Evolutionary conservation across 805 yeast genomes (phyloP).

Genomic region (Myxozyma sirexii): DNA sequence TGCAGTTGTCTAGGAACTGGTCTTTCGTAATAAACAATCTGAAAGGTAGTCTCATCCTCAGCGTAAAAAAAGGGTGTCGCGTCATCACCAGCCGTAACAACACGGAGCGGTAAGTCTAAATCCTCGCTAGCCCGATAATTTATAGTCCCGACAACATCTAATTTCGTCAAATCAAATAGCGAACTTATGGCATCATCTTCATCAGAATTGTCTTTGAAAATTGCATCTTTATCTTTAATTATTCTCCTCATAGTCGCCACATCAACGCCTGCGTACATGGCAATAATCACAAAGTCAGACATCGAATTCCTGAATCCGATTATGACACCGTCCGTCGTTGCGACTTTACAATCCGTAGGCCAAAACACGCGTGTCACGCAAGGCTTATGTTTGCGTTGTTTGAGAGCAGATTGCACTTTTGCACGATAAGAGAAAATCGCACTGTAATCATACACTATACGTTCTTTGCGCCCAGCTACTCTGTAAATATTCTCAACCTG

Average conservation of each 20-base stretch:
- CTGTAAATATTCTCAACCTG: conserved; percentile 4
- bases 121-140: conserved; percentile 2
- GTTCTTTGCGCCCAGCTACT: background rate
- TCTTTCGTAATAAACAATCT: conserved; percentile 62
- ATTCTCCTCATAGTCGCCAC: background rate
- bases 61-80: conserved; percentile 4
- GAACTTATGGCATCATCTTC: background rate
- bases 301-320: conserved; percentile 35
- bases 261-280: conserved; percentile 10
- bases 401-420: background rate
- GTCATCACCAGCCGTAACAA: background rate
- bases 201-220: background rate
- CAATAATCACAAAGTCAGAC: conserved; percentile 31
- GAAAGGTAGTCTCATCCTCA: conserved; percentile 11
- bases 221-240: background rate
- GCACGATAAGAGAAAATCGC: conserved; percentile 15
- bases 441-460: conserved; percentile 14
- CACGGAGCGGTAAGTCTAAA: conserved; percentile 12
- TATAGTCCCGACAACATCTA: conserved; percentile 26
- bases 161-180: conserved; percentile 14
- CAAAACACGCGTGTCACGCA: conserved; percentile 30
- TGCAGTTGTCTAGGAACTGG: conserved; percentile 75
- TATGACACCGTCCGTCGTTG: conserved; percentile 6
- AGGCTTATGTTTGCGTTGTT: background rate
- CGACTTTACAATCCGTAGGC: conserved; percentile 29